phyloP scores from a whole-genome alignment of 2,329 filamentous ascomycete species.

The Neofusicoccum laricinum region DNA sequence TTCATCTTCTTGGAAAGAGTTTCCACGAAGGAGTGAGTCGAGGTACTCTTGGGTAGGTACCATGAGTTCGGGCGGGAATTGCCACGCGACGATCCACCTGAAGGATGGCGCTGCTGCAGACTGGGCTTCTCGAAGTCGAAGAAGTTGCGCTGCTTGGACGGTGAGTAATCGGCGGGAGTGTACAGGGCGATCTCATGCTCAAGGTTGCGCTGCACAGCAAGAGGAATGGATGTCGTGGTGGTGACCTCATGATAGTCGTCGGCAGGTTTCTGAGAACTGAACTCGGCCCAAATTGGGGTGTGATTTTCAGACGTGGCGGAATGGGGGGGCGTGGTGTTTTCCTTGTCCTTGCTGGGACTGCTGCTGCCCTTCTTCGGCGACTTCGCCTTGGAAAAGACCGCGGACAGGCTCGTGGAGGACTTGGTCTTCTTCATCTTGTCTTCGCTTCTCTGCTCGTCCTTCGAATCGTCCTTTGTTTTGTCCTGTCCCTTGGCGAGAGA shows the following conservation, averaged over 20 bases:
- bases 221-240: constrained; percentile 42
- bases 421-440: constrained; percentile 67
- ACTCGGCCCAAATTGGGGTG: constrained; percentile 80
- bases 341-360: constrained; percentile 67
- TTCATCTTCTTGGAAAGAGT: constrained; percentile 37
- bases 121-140: constrained; percentile 50
- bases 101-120: constrained; percentile 25
- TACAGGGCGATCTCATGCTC: constrained; percentile 58
- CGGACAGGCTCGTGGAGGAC: constrained; percentile 77
- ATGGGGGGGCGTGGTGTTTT: constrained; percentile 68
- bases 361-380: constrained; percentile 64
- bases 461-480: constrained; percentile 29
- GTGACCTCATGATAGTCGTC: constrained; percentile 27
- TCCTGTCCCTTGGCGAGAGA: constrained; percentile 50
- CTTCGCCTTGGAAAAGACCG: constrained; percentile 70
- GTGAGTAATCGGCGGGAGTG: constrained; percentile 58
- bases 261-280: constrained; percentile 43
- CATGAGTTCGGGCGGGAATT: constrained; percentile 53
- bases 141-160: constrained; percentile 62
- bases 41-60: constrained; percentile 41
- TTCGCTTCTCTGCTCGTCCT: constrained; percentile 23
- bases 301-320: constrained; percentile 43
- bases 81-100: constrained; percentile 10
- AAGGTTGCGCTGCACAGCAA: constrained; percentile 43
- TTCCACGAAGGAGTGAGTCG: constrained; percentile 40